These are phyloP conservation scores for Acorus gramineus DNA, from an alignment of 106 monocot genomes.

Conservation along the genomic window DNA sequence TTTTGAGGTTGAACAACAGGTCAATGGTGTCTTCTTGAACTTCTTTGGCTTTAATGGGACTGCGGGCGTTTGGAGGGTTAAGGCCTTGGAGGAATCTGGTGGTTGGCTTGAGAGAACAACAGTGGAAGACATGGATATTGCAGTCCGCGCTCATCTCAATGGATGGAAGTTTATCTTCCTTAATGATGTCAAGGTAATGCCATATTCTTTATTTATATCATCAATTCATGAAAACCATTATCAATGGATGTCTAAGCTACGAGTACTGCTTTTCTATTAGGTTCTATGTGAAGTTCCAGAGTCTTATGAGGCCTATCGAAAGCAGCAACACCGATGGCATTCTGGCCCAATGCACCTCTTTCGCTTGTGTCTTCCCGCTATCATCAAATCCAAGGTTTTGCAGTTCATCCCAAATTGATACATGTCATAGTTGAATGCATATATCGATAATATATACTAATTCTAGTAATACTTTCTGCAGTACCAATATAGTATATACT, in stretches of 20 bases:
- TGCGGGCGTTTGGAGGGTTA: slow-evolving; percentile 66
- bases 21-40: slow-evolving; percentile 57
- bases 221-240: slow-evolving; percentile 7
- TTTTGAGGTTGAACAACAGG: slow-evolving; percentile 74
- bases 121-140: slow-evolving; percentile 71
- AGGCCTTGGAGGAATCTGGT: slow-evolving; percentile 56
- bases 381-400: slow-evolving; percentile 38
- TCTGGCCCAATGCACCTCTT: slow-evolving; percentile 58
- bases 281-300: slow-evolving; percentile 39
- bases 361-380: slow-evolving; percentile 33
- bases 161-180: slow-evolving; percentile 81
- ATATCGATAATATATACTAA: no score
- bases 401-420: no score
- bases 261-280: neutral
- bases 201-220: neutral
- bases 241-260: neutral
- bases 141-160: slow-evolving; percentile 56
- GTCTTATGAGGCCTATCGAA: slow-evolving; percentile 35
- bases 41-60: slow-evolving; percentile 72
- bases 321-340: slow-evolving; percentile 54
- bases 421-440: no score
- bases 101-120: slow-evolving; percentile 71
- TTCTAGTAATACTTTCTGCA: no score
- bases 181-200: slow-evolving; percentile 50
- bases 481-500: no score